Evolutionary conservation across 768 basidiomycete species (phyloP), one percentile per base, ranked within the genome.

Genomic region (Termitomyces sp.): DNA sequence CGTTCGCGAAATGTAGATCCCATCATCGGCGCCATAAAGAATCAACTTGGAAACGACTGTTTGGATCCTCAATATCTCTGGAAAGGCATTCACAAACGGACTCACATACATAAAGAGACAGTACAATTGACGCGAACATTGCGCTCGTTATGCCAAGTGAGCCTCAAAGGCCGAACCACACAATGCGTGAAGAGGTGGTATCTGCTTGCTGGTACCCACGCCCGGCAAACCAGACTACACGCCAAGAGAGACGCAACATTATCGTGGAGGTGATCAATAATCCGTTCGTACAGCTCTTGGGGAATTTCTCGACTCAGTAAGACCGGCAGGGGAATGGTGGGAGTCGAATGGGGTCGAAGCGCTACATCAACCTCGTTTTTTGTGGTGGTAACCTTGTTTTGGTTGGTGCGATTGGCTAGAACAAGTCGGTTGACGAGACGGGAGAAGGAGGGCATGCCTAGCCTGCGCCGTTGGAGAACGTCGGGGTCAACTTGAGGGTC

Each of bases 221-320:
- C 57, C 19, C 54, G 49, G 38, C 65, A 69, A 12, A 67, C 66
- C 42, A 65, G 35, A n/a, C 63, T 59, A 48, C 68, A 67, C 14
- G 50, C 53, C 25, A 56, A 42, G 17, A 65, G 52, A 35, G 61
- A 41, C 16, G 11, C 12, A 14, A 40, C 31, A 52, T 65, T 46
- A 29, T 59, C 38, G 31, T 49, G 43, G n/a, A 63, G 56, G 27
- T 56, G 27, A 11, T 58, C 50, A 9, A 64, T 59, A 34, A 64
- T 49, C 14, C 47, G 48, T 32, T 64, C 60, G 37, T 56, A 59
- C 3, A 64, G 53, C 47, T 64, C 63, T 21, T 50, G 58, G 7
- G 63, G 63, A 23, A 64, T 55, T 27, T 44, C 41, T 4, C 44
- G 58, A 29, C 34, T 58, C 25, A 57, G 14, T 5, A 40, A 38